Conservation (phyloP, 306 rosid species). For the Lithocarpus polystachyus region DNA sequence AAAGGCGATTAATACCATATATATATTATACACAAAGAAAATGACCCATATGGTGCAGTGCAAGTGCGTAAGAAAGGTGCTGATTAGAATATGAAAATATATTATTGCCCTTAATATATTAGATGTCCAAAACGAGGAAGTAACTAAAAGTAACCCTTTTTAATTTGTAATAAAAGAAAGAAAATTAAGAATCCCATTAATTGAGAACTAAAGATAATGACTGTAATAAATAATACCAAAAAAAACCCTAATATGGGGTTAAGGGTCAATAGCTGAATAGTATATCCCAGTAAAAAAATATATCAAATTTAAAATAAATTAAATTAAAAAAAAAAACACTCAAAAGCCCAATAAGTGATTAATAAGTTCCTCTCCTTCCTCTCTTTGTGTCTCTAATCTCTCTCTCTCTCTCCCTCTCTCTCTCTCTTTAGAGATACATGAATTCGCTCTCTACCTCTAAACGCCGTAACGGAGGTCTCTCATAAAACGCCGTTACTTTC, state of each 20-base stretch:
- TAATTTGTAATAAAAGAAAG: conserved; percentile 22
- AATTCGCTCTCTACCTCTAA: conserved; percentile 33
- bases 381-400: conserved; percentile 9
- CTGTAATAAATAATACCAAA: conserved; percentile 48
- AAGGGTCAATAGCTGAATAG: conserved; percentile 53
- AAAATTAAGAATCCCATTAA: conserved; percentile 32
- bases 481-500: conserved; percentile 53
- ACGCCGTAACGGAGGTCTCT: conserved; percentile 64
- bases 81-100: conserved; percentile 21
- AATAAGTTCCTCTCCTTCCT: conserved; percentile 30
- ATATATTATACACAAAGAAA: conserved; percentile 22
- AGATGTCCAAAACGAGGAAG: conserved; percentile 40
- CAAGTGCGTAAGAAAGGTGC: conserved; percentile 11
- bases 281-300: conserved; percentile 14
- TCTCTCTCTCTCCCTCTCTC: conserved; percentile 3
- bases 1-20: conserved; percentile 13
- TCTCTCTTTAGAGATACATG: conserved; percentile 1
- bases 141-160: not conserved
- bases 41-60: conserved; percentile 37
- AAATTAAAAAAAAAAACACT: conserved; percentile 19
- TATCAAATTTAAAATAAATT: not conserved
- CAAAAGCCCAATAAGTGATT: conserved; percentile 17
- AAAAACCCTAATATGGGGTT: conserved; percentile 43
- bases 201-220: conserved; percentile 45
- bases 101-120: conserved; percentile 32